Base-by-base conservation (phyloP, 164 flowering plant species). In the Tetrastigma voinierianum region DNA sequence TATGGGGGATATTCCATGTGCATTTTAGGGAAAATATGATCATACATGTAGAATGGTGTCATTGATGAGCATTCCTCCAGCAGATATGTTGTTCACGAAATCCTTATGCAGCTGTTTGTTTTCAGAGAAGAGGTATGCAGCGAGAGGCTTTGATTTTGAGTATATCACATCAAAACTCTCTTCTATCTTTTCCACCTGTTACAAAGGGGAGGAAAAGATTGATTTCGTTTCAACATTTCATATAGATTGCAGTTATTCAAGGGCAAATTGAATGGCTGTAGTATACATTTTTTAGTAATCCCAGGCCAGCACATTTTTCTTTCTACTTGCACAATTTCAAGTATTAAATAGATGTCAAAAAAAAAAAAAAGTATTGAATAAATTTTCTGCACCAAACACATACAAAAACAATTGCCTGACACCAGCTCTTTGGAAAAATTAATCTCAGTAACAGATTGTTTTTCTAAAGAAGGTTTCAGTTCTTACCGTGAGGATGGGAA, bases 61-160 rank as follows among this genome's bases (percentile, higher is more conserved):
- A 58, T 92, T 92, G 72, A 90, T 78, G 63, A 81, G 70, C 76
- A 88, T 73, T 68, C 91, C 94, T 56, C 97, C 97, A 18, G 97
- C 74, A 23, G 94, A 84, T 62, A 90, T 66, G 24, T 69, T 63
- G 2, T 72, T 67, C 61, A 87, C 86, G 57, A 86, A 88, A 46
- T 80, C 70, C 70, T 86, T 70, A 74, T 87, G 74, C 16, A 92
- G 78, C 72, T 76, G 78, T 69, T 84, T 78, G 70, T 83, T 66
- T 57, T 81, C 81, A 46, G 92, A 83, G 79, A 92, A 92, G 51
- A 90, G 70, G 72, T 90, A 92, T 1, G 96, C 94, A 0, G 94
- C 94, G 2, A 92, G 94, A 47, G 97, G 96, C 83, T 92, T 88
- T 54, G 83, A 59, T 80, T 64, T 83, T n/a, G 87, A 80, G 16